A percentile compares a stretch with the other conserved stretches of the same genome.
Evolutionary conservation across 805 yeast genomes (phyloP).

Genomic region (Kluyveromyces lactis): DNA sequence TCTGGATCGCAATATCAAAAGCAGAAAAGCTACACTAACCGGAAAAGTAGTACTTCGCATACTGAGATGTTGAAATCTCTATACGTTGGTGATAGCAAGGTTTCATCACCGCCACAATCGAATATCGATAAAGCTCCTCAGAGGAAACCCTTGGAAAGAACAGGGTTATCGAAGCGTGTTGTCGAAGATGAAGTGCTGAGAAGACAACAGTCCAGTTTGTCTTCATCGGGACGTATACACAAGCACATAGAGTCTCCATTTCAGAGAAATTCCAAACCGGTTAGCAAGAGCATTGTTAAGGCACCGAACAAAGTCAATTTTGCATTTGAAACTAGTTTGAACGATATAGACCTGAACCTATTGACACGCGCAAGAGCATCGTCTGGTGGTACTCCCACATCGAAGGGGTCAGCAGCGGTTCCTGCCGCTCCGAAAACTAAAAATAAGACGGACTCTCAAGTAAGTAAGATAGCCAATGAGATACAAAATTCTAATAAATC

Average conservation of each 20-base stretch:
- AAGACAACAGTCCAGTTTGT: too few species aligned
- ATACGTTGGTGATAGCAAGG: not conserved
- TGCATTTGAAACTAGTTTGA: not conserved
- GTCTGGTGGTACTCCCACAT: not conserved
- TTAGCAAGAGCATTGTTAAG: not conserved
- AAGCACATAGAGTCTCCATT: not conserved
- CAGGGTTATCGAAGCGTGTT: too few species aligned
- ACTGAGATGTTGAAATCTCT: not conserved
- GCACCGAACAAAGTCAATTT: too few species aligned
- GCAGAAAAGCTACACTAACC: too few species aligned
- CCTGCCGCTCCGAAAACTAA: not conserved
- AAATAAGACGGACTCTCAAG: not conserved
- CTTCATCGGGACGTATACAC: too few species aligned
- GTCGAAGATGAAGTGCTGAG: too few species aligned
- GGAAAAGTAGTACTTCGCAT: not conserved
- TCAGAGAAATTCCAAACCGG: not conserved
- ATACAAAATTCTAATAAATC: not conserved
- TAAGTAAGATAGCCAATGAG: not conserved
- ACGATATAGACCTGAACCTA: conserved; percentile 2
- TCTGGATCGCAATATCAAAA: too few species aligned
- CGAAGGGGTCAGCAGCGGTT: not conserved
- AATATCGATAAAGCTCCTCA: too few species aligned
- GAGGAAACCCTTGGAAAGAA: too few species aligned
- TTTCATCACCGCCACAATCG: too few species aligned
- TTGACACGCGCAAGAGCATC: conserved; percentile 1